These are phyloP conservation scores for Echites panduratus DNA, from an alignment of 257 asterid genomes.

Conservation along the genomic window DNA sequence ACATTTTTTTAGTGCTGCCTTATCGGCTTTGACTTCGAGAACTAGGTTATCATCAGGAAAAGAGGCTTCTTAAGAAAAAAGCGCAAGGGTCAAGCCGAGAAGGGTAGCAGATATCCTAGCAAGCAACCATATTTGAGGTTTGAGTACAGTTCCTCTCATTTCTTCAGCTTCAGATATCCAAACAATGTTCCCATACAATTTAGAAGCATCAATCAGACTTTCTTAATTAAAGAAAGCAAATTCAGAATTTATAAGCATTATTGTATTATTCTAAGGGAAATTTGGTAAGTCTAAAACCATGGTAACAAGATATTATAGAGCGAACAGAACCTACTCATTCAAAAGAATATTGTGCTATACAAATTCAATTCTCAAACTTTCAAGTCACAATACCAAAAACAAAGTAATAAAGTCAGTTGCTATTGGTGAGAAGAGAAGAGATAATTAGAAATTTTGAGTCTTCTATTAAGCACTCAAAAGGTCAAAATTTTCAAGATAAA, in stretches of 20 bases:
- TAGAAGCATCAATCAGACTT: constrained; percentile 3
- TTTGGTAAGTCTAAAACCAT: background rate
- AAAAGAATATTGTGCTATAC: constrained; percentile 16
- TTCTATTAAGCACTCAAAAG: constrained; percentile 14
- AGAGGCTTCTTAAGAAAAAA: background rate
- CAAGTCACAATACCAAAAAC: background rate
- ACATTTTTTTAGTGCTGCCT: background rate
- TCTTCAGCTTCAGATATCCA: background rate
- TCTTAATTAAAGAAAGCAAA: background rate
- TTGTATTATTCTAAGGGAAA: background rate
- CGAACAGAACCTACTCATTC: background rate
- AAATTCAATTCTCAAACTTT: constrained; percentile 11
- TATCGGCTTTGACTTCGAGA: background rate
- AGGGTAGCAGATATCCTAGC: background rate
- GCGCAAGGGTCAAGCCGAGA: background rate
- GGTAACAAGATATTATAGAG: background rate
- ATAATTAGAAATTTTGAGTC: constrained; percentile 6
- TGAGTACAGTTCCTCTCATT: background rate
- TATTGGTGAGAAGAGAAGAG: background rate
- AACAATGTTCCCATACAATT: background rate
- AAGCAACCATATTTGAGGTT: background rate
- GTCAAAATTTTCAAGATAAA: constrained; percentile 16
- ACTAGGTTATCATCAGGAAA: background rate
- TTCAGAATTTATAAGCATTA: background rate
- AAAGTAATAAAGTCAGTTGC: background rate